phyloP scores from a whole-genome alignment of 306 rosid genomes.

The Adenanthera pavonina region DNA sequence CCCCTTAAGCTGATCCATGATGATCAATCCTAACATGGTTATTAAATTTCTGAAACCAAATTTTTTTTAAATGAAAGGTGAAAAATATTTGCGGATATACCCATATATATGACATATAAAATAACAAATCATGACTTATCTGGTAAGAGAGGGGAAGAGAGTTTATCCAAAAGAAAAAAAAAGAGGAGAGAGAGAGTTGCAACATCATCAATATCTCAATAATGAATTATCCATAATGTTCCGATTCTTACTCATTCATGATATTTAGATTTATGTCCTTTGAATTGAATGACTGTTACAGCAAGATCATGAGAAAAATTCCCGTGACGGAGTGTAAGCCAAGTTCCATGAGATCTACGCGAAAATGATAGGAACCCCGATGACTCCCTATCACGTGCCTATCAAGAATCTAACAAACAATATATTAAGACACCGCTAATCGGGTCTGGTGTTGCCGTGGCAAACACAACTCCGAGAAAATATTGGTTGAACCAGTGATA shows the following conservation, averaged over 20 bases:
- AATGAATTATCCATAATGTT: constrained; percentile 10
- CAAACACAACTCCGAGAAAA: not conserved
- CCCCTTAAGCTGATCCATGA: not conserved
- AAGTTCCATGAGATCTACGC: constrained; percentile 37
- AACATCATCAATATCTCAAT: constrained; percentile 2
- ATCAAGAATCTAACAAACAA: constrained; percentile 14
- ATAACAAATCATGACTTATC: not conserved
- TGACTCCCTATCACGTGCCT: constrained; percentile 45
- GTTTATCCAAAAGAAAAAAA: not conserved
- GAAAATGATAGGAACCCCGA: constrained; percentile 30
- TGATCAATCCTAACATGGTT: not conserved
- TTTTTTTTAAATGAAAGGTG: no score
- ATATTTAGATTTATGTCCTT: not conserved
- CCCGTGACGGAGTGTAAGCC: not conserved
- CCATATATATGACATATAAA: not conserved
- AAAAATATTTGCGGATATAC: not conserved
- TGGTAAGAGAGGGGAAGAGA: not conserved
- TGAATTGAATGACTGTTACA: not conserved
- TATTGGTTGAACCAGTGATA: constrained; percentile 7
- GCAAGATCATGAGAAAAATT: not conserved
- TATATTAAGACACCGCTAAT: constrained; percentile 12
- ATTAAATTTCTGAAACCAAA: not conserved
- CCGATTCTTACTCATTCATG: not conserved
- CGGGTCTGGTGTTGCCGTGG: not conserved
- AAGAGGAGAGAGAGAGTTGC: not conserved